Evolutionary conservation across 805 yeast genomes (phyloP).

Genomic region (Candida ortonii): DNA sequence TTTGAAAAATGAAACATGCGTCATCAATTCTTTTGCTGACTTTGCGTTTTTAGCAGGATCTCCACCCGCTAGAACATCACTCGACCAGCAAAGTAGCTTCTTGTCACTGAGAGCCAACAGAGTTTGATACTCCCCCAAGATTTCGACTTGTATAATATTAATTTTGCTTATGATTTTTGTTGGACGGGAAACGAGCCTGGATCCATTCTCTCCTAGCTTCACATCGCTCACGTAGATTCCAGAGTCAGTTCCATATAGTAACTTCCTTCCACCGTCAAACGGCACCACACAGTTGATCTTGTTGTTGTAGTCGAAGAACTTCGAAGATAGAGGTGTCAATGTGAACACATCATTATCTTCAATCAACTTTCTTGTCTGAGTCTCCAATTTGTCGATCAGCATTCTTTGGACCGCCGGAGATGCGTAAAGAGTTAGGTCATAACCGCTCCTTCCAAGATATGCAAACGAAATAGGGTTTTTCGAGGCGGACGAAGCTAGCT

Average conservation of each 20-base stretch:
- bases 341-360: conserved; percentile 78
- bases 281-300: conserved; percentile 90
- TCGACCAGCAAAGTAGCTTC: conserved; percentile 70
- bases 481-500: conserved; percentile 24
- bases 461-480: conserved; percentile 51
- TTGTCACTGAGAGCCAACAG: conserved; percentile 80
- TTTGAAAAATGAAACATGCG: conserved; percentile 87
- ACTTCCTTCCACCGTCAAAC: conserved; percentile 88
- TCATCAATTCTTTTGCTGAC: conserved; percentile 72
- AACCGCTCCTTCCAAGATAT: conserved; percentile 53
- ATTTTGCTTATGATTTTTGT: conserved; percentile 68
- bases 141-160: conserved; percentile 86
- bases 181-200: conserved; percentile 64
- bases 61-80: conserved; percentile 57
- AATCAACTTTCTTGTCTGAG: conserved; percentile 73
- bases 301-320: conserved; percentile 70
- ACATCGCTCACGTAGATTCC: conserved; percentile 85
- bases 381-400: conserved; percentile 71
- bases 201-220: conserved; percentile 46
- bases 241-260: conserved; percentile 85
- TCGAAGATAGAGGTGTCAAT: conserved; percentile 67
- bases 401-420: conserved; percentile 70
- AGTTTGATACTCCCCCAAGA: conserved; percentile 85
- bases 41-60: conserved; percentile 53
- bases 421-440: conserved; percentile 51